Base-by-base conservation (phyloP, 2,329 filamentous ascomycete genomes). In the Fusarium xyrophilum region DNA sequence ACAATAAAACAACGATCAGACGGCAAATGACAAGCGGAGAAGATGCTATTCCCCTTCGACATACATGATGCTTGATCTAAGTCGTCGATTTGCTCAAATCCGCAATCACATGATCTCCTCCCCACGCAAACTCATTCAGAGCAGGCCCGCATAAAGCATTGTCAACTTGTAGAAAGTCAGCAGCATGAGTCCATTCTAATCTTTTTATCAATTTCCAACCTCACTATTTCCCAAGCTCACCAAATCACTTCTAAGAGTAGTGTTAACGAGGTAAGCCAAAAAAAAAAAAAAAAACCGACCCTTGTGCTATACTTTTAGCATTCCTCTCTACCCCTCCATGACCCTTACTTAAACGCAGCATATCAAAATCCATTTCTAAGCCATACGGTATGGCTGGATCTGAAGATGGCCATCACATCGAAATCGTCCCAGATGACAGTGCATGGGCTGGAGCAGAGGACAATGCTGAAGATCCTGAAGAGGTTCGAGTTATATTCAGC, bases 401-500 rank as follows among this genome's bases (percentile, higher is more conserved):
- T 12, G 64, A 71, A 23, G 68, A 74, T 72, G 64, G 46, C 21
- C 67, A 60, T 33, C 56, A 56, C 35, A 71, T 64, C 28, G 52
- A 66, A 35, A 52, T 66, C 46, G 62, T 68, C 38, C 75, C 73
- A 7, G 79, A 82, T 21, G 77, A 82, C 43, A 75, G 76, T 56
- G 76, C 79, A 58, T 91, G 89, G 89, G 80, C 80, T 35, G 89
- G 87, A 5, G 83, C 90, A 54, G 88, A 89, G 68, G 86, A 90
- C 60, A 86, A 87, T 19, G 83, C 91, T 50, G 82, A 87, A 13
- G 93, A 97, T 73, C 88, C 89, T 0, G 93, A 96, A 68, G 95
- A 99, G 80, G 83, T 89, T 50, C 85, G 85, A 65, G 93, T 96
- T 50, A 85, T 98, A 13, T 92, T 92, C 77, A 89, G 89, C 52